These are phyloP conservation scores for Exidia glandulosa DNA, from an alignment of 768 basidiomycete species.

Conservation along the genomic window DNA sequence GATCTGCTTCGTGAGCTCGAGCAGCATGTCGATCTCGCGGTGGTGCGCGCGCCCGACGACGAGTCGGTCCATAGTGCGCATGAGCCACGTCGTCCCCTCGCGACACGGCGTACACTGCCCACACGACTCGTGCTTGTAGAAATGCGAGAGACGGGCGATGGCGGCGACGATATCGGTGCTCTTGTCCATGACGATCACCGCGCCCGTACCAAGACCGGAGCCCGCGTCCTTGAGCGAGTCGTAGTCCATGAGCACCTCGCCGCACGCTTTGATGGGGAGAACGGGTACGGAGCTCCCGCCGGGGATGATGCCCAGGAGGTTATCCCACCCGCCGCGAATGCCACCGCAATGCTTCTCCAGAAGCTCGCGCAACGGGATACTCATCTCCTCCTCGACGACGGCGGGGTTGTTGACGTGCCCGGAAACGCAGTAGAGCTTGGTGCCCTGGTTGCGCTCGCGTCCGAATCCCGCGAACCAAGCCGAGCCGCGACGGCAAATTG, in stretches of 20 bases:
- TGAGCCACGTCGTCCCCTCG: slow-evolving; percentile 98
- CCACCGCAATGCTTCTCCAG: slow-evolving; percentile 97
- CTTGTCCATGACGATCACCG: slow-evolving; percentile 99
- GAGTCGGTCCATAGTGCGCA: slow-evolving; percentile 99
- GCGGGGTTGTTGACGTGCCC: slow-evolving; percentile 98
- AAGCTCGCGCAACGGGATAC: slow-evolving; percentile 86
- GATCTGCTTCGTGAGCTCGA: slow-evolving; percentile 93
- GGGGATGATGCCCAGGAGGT: slow-evolving; percentile 91
- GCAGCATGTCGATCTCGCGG: slow-evolving; percentile 96
- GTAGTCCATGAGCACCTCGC: slow-evolving; percentile 94
- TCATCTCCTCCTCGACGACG: slow-evolving; percentile 99
- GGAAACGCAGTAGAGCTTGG: slow-evolving; percentile 93
- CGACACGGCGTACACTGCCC: slow-evolving; percentile 94
- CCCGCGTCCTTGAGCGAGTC: slow-evolving; percentile 95
- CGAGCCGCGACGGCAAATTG: slow-evolving; percentile 82
- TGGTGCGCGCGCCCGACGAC: slow-evolving; percentile 82
- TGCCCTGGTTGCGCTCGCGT: slow-evolving; percentile 84
- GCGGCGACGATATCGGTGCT: slow-evolving; percentile 88
- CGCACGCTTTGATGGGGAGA: slow-evolving; percentile 70
- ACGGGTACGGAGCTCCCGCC: slow-evolving; percentile 94
- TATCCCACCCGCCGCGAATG: slow-evolving; percentile 91
- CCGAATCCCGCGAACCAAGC: slow-evolving; percentile 92
- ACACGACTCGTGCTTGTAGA: slow-evolving; percentile 98
- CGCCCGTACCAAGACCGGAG: slow-evolving; percentile 94
- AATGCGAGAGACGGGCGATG: slow-evolving; percentile 88